Evolutionary conservation across 148 eudicot genomes (phyloP), one percentile per base, ranked within the genome.

Genomic region (Heliamphora exappendiculata): DNA sequence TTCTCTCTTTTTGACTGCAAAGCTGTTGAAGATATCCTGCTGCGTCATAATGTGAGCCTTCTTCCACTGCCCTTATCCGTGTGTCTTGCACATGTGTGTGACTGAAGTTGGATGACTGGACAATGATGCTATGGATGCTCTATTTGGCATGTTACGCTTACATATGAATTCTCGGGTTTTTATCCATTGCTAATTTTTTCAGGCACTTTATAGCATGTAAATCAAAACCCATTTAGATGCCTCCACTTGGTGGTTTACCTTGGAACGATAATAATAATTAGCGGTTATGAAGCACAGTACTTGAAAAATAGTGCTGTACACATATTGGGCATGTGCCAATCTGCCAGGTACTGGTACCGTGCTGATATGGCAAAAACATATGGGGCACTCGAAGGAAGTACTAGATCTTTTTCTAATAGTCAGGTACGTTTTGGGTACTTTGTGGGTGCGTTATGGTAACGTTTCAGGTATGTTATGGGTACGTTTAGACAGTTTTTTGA

Each of bases 31-130:
- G 87, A 90, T 72, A 87, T 94, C 63, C 76, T 86, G 78, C 85
- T 94, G 67, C 91, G 95, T 68, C 98, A 94, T 78, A 90, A 83
- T 78, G 98, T 94, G 81, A 91, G 89, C 75, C 70, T 80, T 64
- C 39, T 68, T 7, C 44, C 33, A n/a, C 66, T 69, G 59, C 12
- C 33, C 13, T 63, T 67, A 37, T 44, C 28, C 41, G 67, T 55
- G 1, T 65, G 55, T 29, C 55, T 57, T 63, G 73, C 24, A 28
- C 41, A 17, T 4, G 45, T 75, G 47, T 7, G 8, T 41, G 66
- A 39, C 4, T 26, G 63, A 54, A 45, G 73, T 50, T 69, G 39
- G 58, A 47, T 49, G n/a, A 37, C 28, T 37, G 70, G 47, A 47
- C 4, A 58, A 1, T 58, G 57, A 53, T 22, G 31, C 33, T 26